Percentiles rank a stretch among this genome's conserved stretches.
These are phyloP conservation scores for Boletus tylopilopsis DNA, from an alignment of 768 basidiomycete genomes.

Conservation along the genomic window DNA sequence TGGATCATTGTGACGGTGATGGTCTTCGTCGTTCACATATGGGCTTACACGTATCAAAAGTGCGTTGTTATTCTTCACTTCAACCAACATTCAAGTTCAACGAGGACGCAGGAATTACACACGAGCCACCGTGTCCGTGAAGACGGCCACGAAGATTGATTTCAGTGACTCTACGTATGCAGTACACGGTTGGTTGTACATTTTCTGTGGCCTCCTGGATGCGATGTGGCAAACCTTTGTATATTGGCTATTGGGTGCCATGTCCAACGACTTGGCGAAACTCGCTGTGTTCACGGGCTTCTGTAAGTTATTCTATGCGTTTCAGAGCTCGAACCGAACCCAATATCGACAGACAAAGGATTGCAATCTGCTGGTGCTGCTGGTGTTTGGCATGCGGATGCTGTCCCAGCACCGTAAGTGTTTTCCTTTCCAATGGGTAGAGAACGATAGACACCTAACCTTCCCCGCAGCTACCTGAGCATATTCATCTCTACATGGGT, in stretches of 20 bases:
- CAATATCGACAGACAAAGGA: slow-evolving; percentile 53
- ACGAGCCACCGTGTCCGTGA: slow-evolving; percentile 38
- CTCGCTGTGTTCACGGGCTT: slow-evolving; percentile 80
- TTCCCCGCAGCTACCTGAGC: slow-evolving; percentile 51
- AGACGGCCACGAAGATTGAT: slow-evolving; percentile 51
- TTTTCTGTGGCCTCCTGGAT: slow-evolving; percentile 73
- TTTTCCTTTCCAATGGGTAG: neutral
- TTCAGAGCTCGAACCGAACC: neutral
- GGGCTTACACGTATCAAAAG: slow-evolving; percentile 78
- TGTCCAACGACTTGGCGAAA: slow-evolving; percentile 79
- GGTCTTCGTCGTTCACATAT: slow-evolving; percentile 67
- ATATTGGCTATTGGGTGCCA: slow-evolving; percentile 82
- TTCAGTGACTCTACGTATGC: slow-evolving; percentile 53
- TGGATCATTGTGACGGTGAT: slow-evolving; percentile 60
- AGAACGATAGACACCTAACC: neutral
- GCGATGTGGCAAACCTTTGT: slow-evolving; percentile 84
- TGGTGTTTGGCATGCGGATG: slow-evolving; percentile 70
- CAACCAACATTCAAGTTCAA: neutral
- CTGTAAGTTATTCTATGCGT: slow-evolving; percentile 47
- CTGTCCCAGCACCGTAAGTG: slow-evolving; percentile 54
- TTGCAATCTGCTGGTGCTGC: slow-evolving; percentile 76
- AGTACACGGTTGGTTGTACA: slow-evolving; percentile 57
- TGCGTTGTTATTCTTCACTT: slow-evolving; percentile 29
- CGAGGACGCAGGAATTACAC: slow-evolving; percentile 48
- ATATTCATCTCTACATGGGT: slow-evolving; percentile 73